A percentile compares a stretch with the other conserved stretches of the same genome.
Conservation (phyloP, 495 filamentous ascomycete species). For the Aspergillus sclerotioniger region DNA sequence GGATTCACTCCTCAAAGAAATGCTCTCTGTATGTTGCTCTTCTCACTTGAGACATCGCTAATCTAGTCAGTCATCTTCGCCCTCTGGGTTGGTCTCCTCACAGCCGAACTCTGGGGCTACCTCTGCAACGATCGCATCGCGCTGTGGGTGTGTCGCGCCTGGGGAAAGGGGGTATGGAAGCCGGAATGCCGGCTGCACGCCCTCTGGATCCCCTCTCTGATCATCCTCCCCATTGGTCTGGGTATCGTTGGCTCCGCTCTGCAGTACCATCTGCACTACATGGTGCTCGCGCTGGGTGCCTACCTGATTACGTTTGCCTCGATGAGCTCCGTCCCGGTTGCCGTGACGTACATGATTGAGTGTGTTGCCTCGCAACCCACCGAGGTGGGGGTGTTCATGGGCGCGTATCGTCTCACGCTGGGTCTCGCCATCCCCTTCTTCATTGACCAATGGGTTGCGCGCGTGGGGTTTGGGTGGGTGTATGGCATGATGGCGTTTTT, state of each 20-base stretch:
- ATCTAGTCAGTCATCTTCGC: conserved; percentile 39
- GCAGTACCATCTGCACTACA: conserved; percentile 48
- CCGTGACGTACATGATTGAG: conserved; percentile 51
- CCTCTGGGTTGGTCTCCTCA: conserved; percentile 47
- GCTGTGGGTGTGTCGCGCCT: conserved; percentile 31
- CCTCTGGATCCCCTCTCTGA: conserved; percentile 43
- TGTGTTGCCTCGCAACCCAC: conserved; percentile 41
- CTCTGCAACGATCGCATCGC: conserved; percentile 47
- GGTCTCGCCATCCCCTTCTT: conserved; percentile 49
- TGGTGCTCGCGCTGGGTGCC: conserved; percentile 44
- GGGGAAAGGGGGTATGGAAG: conserved; percentile 44
- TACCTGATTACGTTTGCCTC: conserved; percentile 45
- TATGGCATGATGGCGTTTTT: conserved; percentile 55
- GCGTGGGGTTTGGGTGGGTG: conserved; percentile 48
- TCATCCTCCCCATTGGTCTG: conserved; percentile 47
- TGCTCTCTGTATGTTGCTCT: conserved; percentile 15
- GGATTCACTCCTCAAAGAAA: conserved; percentile 36
- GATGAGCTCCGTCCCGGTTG: conserved; percentile 39
- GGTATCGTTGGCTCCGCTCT: conserved; percentile 49
- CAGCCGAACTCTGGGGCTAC: conserved; percentile 42
- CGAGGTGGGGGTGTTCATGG: conserved; percentile 42
- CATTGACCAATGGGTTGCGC: conserved; percentile 44
- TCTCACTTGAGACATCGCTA: background rate
- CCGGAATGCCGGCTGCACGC: conserved; percentile 51
- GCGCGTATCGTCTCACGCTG: conserved; percentile 40